Evolutionary conservation across 108 stramenopile genomes (phyloP).

Genomic region (Cyclotella distinguenda): DNA sequence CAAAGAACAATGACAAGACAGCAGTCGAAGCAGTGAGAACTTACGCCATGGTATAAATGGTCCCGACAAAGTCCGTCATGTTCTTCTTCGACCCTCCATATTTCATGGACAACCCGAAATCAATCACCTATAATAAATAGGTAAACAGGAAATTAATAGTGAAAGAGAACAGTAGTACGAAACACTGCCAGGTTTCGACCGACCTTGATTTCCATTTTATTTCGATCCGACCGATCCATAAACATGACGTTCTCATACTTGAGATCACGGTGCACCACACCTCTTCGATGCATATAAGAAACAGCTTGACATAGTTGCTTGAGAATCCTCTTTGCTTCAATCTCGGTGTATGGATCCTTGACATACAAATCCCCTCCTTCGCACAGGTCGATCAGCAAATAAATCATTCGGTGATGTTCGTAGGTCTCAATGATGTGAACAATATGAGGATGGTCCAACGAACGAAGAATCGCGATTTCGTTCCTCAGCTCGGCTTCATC

Average conservation of each 20-base stretch:
- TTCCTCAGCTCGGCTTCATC: constrained; percentile 64
- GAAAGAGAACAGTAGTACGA: neutral
- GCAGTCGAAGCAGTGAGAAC: neutral
- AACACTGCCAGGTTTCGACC: neutral
- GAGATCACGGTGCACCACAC: constrained; percentile 79
- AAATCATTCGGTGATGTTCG: constrained; percentile 64
- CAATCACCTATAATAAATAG: constrained; percentile 37
- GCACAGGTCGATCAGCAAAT: constrained; percentile 82
- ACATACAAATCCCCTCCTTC: constrained; percentile 83
- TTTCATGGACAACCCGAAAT: constrained; percentile 86
- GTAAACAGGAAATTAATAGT: no score
- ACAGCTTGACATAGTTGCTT: constrained; percentile 67
- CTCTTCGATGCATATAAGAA: constrained; percentile 77
- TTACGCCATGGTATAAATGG: constrained; percentile 80
- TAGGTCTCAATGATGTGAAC: constrained; percentile 75
- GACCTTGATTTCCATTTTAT: constrained; percentile 53
- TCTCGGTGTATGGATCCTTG: constrained; percentile 82
- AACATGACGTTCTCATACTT: constrained; percentile 92
- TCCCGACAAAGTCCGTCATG: constrained; percentile 70
- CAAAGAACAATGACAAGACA: neutral
- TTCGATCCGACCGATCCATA: constrained; percentile 35
- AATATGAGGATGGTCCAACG: constrained; percentile 88
- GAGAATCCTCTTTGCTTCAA: constrained; percentile 57
- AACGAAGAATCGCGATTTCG: constrained; percentile 81
- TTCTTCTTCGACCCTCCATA: constrained; percentile 13